These are phyloP conservation scores for Colletotrichum caudatum DNA, from an alignment of 2,329 filamentous ascomycete species.

Conservation along the genomic window DNA sequence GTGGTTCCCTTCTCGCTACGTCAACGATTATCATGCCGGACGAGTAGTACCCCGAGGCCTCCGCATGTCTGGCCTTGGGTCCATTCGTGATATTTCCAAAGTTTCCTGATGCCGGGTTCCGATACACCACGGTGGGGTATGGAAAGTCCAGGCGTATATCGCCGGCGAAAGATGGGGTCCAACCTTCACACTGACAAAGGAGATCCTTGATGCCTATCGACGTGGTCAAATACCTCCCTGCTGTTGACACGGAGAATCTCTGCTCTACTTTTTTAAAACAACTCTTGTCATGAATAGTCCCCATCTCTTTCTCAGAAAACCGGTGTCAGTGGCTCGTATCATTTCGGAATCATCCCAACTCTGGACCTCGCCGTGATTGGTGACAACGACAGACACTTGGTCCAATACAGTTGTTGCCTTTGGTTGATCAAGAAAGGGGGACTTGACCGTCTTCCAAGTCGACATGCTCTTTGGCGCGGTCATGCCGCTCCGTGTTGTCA, in stretches of 20 bases:
- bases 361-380: neutral
- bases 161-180: neutral
- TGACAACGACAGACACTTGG: neutral
- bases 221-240: no score
- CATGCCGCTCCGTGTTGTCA: neutral
- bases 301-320: neutral
- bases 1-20: neutral
- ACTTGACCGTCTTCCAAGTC: neutral
- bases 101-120: neutral
- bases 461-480: neutral
- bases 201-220: neutral
- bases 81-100: neutral
- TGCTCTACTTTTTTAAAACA: no score
- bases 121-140: neutral
- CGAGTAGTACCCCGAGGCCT: neutral
- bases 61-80: neutral
- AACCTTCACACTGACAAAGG: neutral
- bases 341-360: neutral
- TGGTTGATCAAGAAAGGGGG: neutral
- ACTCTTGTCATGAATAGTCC: neutral
- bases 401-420: rapidly evolving
- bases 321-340: neutral
- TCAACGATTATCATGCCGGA: neutral
- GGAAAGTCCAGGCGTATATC: neutral
- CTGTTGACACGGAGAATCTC: rapidly evolving